Percentiles rank a stretch among this genome's conserved stretches.
Conservation (phyloP, 2,329 filamentous ascomycete genomes). For the Raffaelea arxii region DNA sequence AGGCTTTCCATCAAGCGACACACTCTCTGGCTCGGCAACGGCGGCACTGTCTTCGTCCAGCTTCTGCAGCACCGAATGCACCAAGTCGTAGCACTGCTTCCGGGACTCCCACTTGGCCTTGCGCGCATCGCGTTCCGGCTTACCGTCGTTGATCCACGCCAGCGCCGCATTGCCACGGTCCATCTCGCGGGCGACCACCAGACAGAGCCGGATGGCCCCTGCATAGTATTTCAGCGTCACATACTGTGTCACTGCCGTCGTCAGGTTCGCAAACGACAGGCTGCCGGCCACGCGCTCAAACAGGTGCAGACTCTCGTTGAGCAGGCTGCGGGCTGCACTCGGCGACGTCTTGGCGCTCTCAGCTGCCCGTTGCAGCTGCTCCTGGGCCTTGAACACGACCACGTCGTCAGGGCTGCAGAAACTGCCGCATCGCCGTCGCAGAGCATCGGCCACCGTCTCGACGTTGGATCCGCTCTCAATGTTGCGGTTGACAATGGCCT, state of each 20-base stretch:
- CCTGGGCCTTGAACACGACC: constrained; percentile 95
- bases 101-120: constrained; percentile 58
- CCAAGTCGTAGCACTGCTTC: constrained; percentile 73
- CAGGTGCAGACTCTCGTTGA: constrained; percentile 80
- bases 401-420: constrained; percentile 98
- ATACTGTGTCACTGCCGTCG: constrained; percentile 70
- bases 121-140: constrained; percentile 61
- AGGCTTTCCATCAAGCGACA: constrained; percentile 61
- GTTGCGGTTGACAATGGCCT: constrained; percentile 95
- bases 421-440: constrained; percentile 83
- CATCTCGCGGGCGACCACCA: constrained; percentile 72
- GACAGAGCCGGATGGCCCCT: constrained; percentile 78
- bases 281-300: constrained; percentile 84
- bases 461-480: constrained; percentile 96
- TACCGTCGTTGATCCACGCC: constrained; percentile 78
- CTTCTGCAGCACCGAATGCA: constrained; percentile 69
- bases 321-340: constrained; percentile 64
- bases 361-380: constrained; percentile 79
- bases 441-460: constrained; percentile 91
- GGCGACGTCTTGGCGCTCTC: constrained; percentile 68
- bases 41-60: constrained; percentile 62
- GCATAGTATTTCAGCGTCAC: constrained; percentile 80
- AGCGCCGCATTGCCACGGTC: constrained; percentile 82
- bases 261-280: constrained; percentile 70
- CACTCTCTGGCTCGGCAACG: constrained; percentile 57